Percentiles rank a stretch among this genome's conserved stretches.
Conservation (phyloP, 116 monocot genomes). For the Phalaenopsis hybrid region DNA sequence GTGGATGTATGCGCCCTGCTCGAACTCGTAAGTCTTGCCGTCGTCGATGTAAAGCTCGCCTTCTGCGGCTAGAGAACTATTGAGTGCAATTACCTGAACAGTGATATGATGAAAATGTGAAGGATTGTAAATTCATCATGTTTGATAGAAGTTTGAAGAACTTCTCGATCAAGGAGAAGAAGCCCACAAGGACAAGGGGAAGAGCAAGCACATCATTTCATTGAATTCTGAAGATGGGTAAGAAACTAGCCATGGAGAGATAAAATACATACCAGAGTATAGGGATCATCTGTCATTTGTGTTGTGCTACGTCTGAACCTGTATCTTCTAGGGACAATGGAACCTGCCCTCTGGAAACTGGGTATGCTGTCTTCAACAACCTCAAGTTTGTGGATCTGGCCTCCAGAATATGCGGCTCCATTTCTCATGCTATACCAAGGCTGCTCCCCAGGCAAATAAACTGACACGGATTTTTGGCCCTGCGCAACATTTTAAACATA, state of each 20-base stretch:
- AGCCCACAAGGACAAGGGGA: neutral
- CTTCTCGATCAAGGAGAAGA: too few relatives aligned
- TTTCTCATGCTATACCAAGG: slow-evolving; percentile 75
- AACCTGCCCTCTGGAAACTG: slow-evolving; percentile 81
- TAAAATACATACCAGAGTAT: slow-evolving; percentile 65
- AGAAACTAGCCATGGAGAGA: neutral
- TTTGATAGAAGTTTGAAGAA: too few relatives aligned
- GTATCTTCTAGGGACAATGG: slow-evolving; percentile 84
- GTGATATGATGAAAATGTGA: neutral
- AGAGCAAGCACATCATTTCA: neutral
- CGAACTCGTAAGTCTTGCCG: slow-evolving; percentile 86
- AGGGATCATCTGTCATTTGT: slow-evolving; percentile 96
- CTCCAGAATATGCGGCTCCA: slow-evolving; percentile 59
- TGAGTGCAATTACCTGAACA: slow-evolving; percentile 84
- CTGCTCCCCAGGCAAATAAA: slow-evolving; percentile 69
- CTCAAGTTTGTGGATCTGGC: slow-evolving; percentile 57
- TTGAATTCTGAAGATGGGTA: neutral
- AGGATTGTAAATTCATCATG: too few relatives aligned
- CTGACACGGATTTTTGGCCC: slow-evolving; percentile 67
- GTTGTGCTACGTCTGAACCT: slow-evolving; percentile 84
- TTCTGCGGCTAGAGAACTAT: slow-evolving; percentile 78
- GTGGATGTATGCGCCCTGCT: slow-evolving; percentile 83
- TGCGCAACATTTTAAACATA: slow-evolving; percentile 22
- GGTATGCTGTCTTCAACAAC: slow-evolving; percentile 84
- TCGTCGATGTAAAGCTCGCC: slow-evolving; percentile 94